A percentile compares a stretch with the other conserved stretches of the same genome.
Evolutionary conservation across 1,139 yeast species (phyloP).

Genomic region (Suhomyces bolitotheri): DNA sequence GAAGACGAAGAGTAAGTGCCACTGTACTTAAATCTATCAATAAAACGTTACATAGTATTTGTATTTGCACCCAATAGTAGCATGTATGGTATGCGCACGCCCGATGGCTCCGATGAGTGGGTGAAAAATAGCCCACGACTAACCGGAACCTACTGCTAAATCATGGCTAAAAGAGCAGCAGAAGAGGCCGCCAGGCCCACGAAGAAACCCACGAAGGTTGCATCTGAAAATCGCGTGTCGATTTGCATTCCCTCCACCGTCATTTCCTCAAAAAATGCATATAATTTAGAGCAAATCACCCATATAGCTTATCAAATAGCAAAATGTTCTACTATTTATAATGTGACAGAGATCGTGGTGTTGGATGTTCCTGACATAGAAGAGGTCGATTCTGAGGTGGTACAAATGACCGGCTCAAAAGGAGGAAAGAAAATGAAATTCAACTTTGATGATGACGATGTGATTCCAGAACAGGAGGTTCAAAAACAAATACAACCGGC

Average conservation of each 20-base stretch:
- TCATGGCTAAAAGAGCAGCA: conserved; percentile 28
- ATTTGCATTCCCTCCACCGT: conserved; percentile 68
- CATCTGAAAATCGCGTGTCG: conserved; percentile 34
- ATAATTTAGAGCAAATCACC: conserved; percentile 71
- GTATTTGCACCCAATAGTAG: conserved; percentile 10
- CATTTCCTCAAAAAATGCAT: conserved; percentile 53
- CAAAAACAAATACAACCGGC: conserved; percentile 17
- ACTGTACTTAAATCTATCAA: conserved; percentile 1
- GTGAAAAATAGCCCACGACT: conserved; percentile 2
- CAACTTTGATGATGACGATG: conserved; percentile 34
- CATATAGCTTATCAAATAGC: conserved; percentile 76
- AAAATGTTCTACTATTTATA: conserved; percentile 65
- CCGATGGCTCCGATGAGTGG: conserved; percentile 9
- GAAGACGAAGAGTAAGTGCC: conserved; percentile 14
- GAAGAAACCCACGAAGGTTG: conserved; percentile 34
- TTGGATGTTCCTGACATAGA: conserved; percentile 47
- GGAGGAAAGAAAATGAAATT: conserved; percentile 38
- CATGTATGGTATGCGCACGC: conserved; percentile 1
- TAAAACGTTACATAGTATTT: conserved; percentile 1
- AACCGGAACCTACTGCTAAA: background rate
- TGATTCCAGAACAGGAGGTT: conserved; percentile 6
- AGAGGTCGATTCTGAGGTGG: conserved; percentile 18
- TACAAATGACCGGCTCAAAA: conserved; percentile 26
- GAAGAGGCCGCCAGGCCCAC: conserved; percentile 25
- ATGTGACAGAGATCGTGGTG: conserved; percentile 71